Evolutionary conservation across 306 rosid genomes (phyloP).

Genomic region (Ormosia semicastrata): DNA sequence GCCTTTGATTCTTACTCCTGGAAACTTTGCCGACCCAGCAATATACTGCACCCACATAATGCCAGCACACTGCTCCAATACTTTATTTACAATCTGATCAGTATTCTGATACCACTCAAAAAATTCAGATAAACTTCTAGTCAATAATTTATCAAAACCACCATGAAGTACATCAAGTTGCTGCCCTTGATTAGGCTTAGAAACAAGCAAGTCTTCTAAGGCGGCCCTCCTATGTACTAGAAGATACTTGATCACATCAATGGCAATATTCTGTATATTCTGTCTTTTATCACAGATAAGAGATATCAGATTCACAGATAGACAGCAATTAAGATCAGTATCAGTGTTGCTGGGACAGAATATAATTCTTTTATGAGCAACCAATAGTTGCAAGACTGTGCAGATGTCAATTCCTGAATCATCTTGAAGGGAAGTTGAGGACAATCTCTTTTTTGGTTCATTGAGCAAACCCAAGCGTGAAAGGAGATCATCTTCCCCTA

Average conservation of each 20-base stretch:
- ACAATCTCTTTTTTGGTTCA: conserved; percentile 63
- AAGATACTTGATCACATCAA: conserved; percentile 85
- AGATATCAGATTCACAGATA: conserved; percentile 83
- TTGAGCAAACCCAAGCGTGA: conserved; percentile 60
- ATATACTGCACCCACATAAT: conserved; percentile 97
- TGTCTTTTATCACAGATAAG: conserved; percentile 77
- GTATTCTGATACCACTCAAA: conserved; percentile 80
- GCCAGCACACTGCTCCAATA: conserved; percentile 89
- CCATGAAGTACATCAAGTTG: conserved; percentile 82
- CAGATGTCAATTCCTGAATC: conserved; percentile 76
- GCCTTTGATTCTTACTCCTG: conserved; percentile 94
- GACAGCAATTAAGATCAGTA: conserved; percentile 94
- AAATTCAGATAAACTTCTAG: conserved; percentile 69
- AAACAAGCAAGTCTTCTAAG: conserved; percentile 86
- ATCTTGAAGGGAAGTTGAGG: conserved; percentile 48
- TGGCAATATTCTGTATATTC: conserved; percentile 79
- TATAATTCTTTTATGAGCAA: conserved; percentile 84
- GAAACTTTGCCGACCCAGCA: conserved; percentile 88
- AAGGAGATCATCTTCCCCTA: conserved; percentile 87
- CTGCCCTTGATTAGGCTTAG: conserved; percentile 85
- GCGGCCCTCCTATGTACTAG: conserved; percentile 91
- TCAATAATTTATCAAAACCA: conserved; percentile 90
- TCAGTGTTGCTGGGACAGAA: conserved; percentile 94
- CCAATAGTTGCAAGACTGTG: conserved; percentile 81
- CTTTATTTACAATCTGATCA: conserved; percentile 71